These are phyloP conservation scores for Macrolepiota fuliginosa DNA, from an alignment of 768 basidiomycete species.

Conservation along the genomic window DNA sequence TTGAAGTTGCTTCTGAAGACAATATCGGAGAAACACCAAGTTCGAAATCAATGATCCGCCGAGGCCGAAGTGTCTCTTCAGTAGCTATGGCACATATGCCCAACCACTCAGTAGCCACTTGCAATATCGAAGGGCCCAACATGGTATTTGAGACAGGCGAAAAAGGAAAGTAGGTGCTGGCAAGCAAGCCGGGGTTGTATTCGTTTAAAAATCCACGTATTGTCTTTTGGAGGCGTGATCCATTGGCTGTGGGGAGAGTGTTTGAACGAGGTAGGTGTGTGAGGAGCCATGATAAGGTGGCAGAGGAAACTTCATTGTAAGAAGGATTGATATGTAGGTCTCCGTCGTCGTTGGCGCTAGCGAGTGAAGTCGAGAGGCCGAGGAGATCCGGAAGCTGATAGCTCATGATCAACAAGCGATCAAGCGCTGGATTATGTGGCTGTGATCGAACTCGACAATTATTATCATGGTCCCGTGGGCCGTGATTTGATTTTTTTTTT, in stretches of 20 bases:
- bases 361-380: neutral
- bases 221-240: neutral
- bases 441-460: no score
- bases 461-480: no score
- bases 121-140: neutral
- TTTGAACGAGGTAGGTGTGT: neutral
- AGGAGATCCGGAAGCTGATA: conserved; percentile 13
- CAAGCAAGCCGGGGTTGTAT: conserved; percentile 9
- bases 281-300: neutral
- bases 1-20: neutral
- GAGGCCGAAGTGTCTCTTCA: conserved; percentile 5
- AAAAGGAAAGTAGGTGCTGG: conserved; percentile 5
- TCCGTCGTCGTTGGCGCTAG: neutral
- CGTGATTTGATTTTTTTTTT: no score
- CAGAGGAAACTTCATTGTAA: neutral
- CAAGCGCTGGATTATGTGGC: neutral
- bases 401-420: neutral
- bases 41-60: neutral
- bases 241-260: neutral
- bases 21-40: neutral
- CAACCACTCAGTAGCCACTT: conserved; percentile 3
- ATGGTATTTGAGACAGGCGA: neutral
- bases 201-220: neutral
- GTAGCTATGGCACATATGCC: neutral
- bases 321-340: conserved; percentile 10